These are phyloP conservation scores for Evernia prunastri DNA, from an alignment of 495 filamentous ascomycete genomes.

Conservation along the genomic window DNA sequence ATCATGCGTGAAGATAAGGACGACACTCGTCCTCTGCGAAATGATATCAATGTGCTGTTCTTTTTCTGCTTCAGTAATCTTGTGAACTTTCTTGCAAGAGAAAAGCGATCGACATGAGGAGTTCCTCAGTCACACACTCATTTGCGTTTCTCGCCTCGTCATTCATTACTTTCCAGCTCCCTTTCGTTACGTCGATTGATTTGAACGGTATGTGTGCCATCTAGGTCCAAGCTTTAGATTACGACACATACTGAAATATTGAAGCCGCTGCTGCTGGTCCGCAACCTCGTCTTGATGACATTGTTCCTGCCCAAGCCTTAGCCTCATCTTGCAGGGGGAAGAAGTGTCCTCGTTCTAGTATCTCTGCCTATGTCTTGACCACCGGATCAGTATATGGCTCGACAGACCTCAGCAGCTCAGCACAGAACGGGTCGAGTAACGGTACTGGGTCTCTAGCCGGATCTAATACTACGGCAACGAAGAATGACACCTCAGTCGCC, in stretches of 20 bases:
- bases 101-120: constrained; percentile 17
- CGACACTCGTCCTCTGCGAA: not conserved
- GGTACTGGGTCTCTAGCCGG: not conserved
- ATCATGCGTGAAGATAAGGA: not conserved
- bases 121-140: constrained; percentile 20
- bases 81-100: constrained; percentile 2
- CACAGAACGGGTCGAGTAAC: not conserved
- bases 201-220: not conserved
- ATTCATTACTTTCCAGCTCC: constrained; percentile 1
- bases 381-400: not conserved
- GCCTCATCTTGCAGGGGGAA: constrained; percentile 4
- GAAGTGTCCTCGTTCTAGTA: not conserved
- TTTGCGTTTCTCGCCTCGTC: constrained; percentile 17
- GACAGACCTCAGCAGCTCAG: not conserved
- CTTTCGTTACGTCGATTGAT: constrained; percentile 14
- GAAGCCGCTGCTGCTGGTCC: constrained; percentile 8
- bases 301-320: constrained; percentile 6
- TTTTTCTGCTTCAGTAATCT: constrained; percentile 3
- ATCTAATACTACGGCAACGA: not conserved
- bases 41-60: not conserved
- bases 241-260: not conserved
- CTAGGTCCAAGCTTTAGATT: not conserved
- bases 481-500: not conserved
- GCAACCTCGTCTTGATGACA: constrained; percentile 18
- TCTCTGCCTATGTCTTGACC: not conserved